Percentiles rank a stretch among this genome's conserved stretches.
Conservation (phyloP, 140 eudicot genomes). For the Anethum foeniculum region DNA sequence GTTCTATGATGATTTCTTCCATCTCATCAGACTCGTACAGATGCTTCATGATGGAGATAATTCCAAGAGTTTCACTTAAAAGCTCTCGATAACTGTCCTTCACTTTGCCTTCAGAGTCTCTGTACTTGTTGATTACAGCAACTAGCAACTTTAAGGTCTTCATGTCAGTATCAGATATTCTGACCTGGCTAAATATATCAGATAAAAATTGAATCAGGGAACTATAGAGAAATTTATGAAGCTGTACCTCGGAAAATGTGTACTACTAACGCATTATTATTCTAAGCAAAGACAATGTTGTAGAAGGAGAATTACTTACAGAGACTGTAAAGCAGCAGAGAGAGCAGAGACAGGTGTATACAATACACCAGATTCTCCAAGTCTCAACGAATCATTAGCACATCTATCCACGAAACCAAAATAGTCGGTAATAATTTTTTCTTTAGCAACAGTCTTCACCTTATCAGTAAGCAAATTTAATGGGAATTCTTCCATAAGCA, state of each 20-base stretch:
- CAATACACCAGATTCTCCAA: constrained; percentile 28
- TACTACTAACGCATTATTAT: background rate
- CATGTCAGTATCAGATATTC: constrained; percentile 55
- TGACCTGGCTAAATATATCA: constrained; percentile 46
- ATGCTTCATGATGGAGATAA: constrained; percentile 62
- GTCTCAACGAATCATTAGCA: constrained; percentile 25
- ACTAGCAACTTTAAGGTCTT: constrained; percentile 54
- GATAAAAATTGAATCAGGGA: background rate
- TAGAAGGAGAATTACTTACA: constrained; percentile 38
- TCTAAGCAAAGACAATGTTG: background rate
- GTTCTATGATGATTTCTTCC: constrained; percentile 58
- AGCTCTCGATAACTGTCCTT: constrained; percentile 47
- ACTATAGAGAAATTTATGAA: background rate
- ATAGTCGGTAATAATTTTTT: constrained; percentile 49
- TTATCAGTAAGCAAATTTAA: constrained; percentile 55
- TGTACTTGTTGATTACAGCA: constrained; percentile 39
- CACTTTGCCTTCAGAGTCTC: constrained; percentile 25
- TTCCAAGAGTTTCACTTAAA: constrained; percentile 51
- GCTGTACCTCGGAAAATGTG: background rate
- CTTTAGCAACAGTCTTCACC: constrained; percentile 48
- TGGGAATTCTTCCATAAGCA: constrained; percentile 83
- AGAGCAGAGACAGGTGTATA: constrained; percentile 71
- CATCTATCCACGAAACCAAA: constrained; percentile 51
- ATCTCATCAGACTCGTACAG: constrained; percentile 58
- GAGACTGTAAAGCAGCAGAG: constrained; percentile 62